Evolutionary conservation across 2,329 filamentous ascomycete species (phyloP).

Genomic region (Aspergillus eucalypticola): DNA sequence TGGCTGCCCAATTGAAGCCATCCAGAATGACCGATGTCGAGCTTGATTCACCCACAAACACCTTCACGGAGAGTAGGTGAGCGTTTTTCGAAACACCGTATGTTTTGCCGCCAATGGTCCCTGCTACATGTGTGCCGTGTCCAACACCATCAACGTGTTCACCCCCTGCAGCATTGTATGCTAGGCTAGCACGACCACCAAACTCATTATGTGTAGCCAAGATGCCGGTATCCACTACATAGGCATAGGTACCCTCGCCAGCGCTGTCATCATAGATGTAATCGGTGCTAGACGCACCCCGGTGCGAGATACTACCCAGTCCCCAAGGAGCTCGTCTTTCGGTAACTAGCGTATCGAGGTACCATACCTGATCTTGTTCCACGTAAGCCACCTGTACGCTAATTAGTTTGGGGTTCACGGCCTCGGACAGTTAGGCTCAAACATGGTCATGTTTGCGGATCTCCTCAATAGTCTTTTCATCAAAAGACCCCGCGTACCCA

Average conservation of each 20-base stretch:
- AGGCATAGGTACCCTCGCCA: constrained; percentile 39
- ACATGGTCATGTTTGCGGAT: constrained; percentile 42
- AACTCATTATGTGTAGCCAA: constrained; percentile 37
- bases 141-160: constrained; percentile 30
- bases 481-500: constrained; percentile 48
- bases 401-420: constrained; percentile 2
- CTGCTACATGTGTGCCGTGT: constrained; percentile 44
- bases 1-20: constrained; percentile 48
- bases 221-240: constrained; percentile 45
- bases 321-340: constrained; percentile 36
- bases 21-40: constrained; percentile 51
- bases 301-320: constrained; percentile 37
- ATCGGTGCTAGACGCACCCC: constrained; percentile 20
- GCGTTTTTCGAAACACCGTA: constrained; percentile 43
- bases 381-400: constrained; percentile 25
- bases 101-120: constrained; percentile 36
- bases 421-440: constrained; percentile 17
- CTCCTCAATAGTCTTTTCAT: constrained; percentile 43
- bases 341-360: constrained; percentile 21
- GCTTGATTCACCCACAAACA: constrained; percentile 44
- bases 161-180: constrained; percentile 35
- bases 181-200: constrained; percentile 37
- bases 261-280: constrained; percentile 41
- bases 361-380: constrained; percentile 29
- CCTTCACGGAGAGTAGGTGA: constrained; percentile 51